Evolutionary conservation across 2,329 filamentous ascomycete species (phyloP).

Genomic region (Aspergillus quadrilineatus): DNA sequence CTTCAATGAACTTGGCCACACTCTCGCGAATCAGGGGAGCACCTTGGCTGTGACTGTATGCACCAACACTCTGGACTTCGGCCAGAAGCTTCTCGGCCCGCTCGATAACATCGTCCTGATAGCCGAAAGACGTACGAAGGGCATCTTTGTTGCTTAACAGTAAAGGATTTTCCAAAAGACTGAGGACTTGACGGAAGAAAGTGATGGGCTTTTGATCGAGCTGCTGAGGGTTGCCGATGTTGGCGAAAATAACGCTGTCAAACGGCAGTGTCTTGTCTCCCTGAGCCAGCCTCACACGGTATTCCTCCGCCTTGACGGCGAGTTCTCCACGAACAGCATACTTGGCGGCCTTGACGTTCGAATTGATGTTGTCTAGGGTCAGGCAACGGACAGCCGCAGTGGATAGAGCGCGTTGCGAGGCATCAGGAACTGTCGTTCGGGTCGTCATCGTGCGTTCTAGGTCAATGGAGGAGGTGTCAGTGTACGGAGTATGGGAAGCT

Average conservation of each 20-base stretch:
- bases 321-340: slow-evolving; percentile 97
- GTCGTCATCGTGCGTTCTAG: slow-evolving; percentile 30
- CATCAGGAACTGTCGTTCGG: slow-evolving; percentile 26
- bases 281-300: slow-evolving; percentile 68
- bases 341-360: slow-evolving; percentile 78
- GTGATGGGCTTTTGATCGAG: slow-evolving; percentile 98
- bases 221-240: slow-evolving; percentile 98
- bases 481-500: slow-evolving; percentile 1
- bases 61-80: slow-evolving; percentile 86
- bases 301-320: slow-evolving; percentile 88
- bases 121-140: slow-evolving; percentile 73
- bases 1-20: slow-evolving; percentile 88
- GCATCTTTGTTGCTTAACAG: slow-evolving; percentile 80
- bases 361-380: slow-evolving; percentile 87
- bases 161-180: slow-evolving; percentile 83
- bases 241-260: slow-evolving; percentile 87
- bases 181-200: slow-evolving; percentile 96
- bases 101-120: slow-evolving; percentile 85
- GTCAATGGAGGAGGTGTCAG: slow-evolving; percentile 15
- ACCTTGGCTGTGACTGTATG: slow-evolving; percentile 93
- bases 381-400: slow-evolving; percentile 53
- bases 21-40: slow-evolving; percentile 82
- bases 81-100: slow-evolving; percentile 77
- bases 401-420: slow-evolving; percentile 45
- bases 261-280: slow-evolving; percentile 69